Percentiles rank a stretch among this genome's conserved stretches.
Evolutionary conservation across 164 flowering plant genomes (phyloP).

Genomic region (Pachysandra terminalis): DNA sequence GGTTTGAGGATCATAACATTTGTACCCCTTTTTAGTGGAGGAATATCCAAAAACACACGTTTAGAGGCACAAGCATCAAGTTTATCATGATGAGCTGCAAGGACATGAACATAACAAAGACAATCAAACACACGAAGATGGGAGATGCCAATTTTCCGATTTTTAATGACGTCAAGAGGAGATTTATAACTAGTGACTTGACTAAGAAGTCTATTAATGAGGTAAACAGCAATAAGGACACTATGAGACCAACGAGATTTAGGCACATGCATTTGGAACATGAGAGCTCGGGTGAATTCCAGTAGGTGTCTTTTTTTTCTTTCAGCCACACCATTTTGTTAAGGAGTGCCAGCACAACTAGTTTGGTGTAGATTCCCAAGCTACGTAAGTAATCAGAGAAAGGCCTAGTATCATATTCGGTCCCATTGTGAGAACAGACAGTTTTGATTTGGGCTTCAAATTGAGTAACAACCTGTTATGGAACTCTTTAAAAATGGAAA

Average conservation of each 20-base stretch:
- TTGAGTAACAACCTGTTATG: background rate
- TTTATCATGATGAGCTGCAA: background rate
- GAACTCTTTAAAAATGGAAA: background rate
- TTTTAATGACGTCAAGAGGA: background rate
- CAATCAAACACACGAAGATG: background rate
- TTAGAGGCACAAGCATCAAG: background rate
- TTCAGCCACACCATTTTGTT: constrained; percentile 11
- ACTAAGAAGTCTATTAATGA: background rate
- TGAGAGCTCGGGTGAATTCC: constrained; percentile 7
- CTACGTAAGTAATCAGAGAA: background rate
- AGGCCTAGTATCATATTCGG: background rate
- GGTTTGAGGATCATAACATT: background rate
- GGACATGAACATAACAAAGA: background rate
- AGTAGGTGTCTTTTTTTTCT: constrained; percentile 16
- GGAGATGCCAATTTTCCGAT: background rate
- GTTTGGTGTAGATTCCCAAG: constrained; percentile 11
- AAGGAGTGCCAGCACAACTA: constrained; percentile 1
- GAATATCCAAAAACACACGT: background rate
- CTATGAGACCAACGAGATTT: background rate
- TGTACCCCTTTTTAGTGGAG: background rate
- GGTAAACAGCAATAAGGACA: background rate
- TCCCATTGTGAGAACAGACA: background rate
- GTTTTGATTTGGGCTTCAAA: background rate
- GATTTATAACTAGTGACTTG: background rate
- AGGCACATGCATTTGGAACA: background rate